These are phyloP conservation scores for Coriaria nepalensis DNA, from an alignment of 306 rosid species.

Conservation along the genomic window DNA sequence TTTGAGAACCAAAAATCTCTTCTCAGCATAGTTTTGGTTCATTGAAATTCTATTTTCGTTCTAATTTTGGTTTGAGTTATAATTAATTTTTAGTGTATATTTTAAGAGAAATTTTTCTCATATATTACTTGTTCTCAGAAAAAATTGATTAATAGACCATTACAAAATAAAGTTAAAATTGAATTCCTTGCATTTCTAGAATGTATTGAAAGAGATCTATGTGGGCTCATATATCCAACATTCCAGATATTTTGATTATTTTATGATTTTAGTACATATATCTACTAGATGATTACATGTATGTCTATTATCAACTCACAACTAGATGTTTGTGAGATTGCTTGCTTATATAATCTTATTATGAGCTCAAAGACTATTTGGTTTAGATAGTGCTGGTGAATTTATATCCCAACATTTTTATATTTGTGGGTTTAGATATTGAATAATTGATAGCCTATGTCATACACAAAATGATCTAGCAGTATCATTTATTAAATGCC, in stretches of 20 bases:
- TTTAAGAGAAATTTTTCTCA: no score
- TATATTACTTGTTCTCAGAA: neutral
- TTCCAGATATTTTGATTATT: neutral
- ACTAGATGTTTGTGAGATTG: neutral
- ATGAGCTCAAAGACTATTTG: neutral
- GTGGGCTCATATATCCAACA: neutral
- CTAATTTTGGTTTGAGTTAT: no score
- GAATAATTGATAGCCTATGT: neutral
- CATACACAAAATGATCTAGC: neutral
- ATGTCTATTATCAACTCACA: no score
- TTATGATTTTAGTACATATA: neutral
- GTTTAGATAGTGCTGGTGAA: neutral
- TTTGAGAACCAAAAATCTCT: no score
- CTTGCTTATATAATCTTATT: neutral
- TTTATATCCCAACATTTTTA: neutral
- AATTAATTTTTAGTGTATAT: no score
- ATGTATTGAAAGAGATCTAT: neutral
- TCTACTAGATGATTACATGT: neutral
- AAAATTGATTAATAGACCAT: neutral
- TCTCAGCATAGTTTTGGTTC: no score
- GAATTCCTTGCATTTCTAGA: slow-evolving; percentile 1
- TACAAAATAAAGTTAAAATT: neutral
- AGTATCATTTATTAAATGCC: neutral
- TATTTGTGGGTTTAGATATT: neutral
- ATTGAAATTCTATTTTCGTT: no score